Conservation (phyloP, 1,284 basidiomycete species). For the Apiotrichum gamsii region DNA sequence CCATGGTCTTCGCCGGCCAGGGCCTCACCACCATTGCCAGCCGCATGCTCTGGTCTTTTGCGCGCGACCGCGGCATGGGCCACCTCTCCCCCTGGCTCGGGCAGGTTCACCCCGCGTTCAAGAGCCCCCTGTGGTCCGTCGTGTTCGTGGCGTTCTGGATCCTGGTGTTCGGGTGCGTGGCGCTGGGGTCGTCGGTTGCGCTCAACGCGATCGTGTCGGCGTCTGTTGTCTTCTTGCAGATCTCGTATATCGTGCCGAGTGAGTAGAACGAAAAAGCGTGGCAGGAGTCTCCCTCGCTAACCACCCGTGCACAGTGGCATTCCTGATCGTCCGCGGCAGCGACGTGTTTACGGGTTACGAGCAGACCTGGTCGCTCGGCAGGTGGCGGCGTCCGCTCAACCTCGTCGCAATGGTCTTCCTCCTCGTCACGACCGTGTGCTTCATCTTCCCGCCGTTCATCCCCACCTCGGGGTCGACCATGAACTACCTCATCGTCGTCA, state of each 20-base stretch:
- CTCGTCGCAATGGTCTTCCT: constrained; percentile 47
- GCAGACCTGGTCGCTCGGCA: constrained; percentile 39
- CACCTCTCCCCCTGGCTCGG: constrained; percentile 55
- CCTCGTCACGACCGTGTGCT: constrained; percentile 49
- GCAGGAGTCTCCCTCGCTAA: no score
- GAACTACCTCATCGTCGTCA: constrained; percentile 49
- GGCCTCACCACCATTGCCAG: constrained; percentile 59
- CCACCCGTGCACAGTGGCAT: constrained; percentile 17
- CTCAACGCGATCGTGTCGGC: constrained; percentile 47
- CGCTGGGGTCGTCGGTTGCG: constrained; percentile 51
- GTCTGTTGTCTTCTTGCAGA: constrained; percentile 31
- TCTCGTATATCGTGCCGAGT: constrained; percentile 36
- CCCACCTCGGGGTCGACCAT: constrained; percentile 45
- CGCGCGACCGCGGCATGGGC: constrained; percentile 58
- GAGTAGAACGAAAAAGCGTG: constrained; percentile 29
- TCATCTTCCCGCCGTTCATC: constrained; percentile 50
- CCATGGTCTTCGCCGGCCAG: constrained; percentile 36
- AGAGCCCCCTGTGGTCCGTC: constrained; percentile 56
- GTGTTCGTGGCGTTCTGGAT: constrained; percentile 51
- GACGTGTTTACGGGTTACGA: constrained; percentile 36
- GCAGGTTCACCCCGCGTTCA: constrained; percentile 48
- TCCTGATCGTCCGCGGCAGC: constrained; percentile 46
- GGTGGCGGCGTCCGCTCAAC: constrained; percentile 35
- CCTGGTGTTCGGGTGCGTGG: constrained; percentile 10
- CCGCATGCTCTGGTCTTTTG: constrained; percentile 62